A percentile compares a stretch with the other conserved stretches of the same genome.
Conservation (phyloP, 495 filamentous ascomycete species). For the Trichoderma asperelloides region DNA sequence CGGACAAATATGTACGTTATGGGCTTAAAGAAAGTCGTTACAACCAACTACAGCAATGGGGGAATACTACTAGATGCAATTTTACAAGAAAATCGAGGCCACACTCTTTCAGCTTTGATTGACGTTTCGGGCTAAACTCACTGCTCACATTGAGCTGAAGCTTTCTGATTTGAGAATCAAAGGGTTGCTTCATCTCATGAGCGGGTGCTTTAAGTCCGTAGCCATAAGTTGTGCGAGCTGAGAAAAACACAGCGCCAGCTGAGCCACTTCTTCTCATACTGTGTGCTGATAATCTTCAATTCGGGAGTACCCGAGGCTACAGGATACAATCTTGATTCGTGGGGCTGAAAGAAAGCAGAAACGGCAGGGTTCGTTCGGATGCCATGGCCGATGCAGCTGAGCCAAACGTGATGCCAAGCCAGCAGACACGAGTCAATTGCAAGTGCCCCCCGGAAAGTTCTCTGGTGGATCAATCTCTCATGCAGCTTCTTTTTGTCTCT, state of each 20-base stretch:
- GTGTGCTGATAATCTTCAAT: neutral
- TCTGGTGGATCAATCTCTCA: too few relatives aligned
- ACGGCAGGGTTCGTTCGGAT: neutral
- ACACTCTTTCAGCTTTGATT: neutral
- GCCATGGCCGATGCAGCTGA: neutral
- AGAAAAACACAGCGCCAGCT: neutral
- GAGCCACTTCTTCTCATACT: neutral
- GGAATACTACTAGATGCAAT: neutral
- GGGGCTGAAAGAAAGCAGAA: neutral
- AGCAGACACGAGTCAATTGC: neutral
- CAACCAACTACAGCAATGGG: neutral
- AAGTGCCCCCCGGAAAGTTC: too few relatives aligned
- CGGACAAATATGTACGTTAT: neutral
- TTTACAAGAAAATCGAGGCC: neutral
- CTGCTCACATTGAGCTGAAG: neutral
- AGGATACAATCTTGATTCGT: neutral
- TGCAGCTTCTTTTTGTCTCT: too few relatives aligned
- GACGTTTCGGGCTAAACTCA: neutral
- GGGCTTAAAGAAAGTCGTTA: neutral
- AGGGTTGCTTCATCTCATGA: neutral
- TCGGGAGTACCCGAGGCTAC: neutral
- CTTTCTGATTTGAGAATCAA: too few relatives aligned
- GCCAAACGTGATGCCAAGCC: neutral
- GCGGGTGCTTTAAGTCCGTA: neutral
- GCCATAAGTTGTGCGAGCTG: neutral